Base-by-base conservation (phyloP, 768 basidiomycete species). In the Suillus sp. region DNA sequence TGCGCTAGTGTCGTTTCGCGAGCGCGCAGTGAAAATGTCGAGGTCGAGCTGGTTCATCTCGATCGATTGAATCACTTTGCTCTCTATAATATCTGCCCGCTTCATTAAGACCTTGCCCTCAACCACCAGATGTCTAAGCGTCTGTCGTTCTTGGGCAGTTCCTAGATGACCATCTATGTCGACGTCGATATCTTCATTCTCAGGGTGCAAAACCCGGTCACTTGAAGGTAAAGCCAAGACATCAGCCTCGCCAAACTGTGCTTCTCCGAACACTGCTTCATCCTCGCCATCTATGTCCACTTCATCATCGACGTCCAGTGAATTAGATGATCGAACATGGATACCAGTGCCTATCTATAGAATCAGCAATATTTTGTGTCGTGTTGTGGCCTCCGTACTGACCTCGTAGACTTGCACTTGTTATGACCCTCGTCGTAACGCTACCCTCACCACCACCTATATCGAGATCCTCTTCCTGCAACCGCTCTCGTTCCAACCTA, bases 261-360 rank as follows among this genome's bases (percentile, higher is more conserved):
- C 80, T 20, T 84, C 83, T 1, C 92, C 92, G 69, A 86, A 94
- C 1, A 81, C 68, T 3, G 71, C 82, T 61, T 86, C 81, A 70
- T 92, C 91, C 61, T 90, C 90, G 3, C 92, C 91, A 62, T 92
- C 92, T 11, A 93, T 78, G 62, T 94, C 92, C 11, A 93, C 80
- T 53, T 92, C 92, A 20, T 90, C 91, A 35, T 94, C 92, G 2
- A 90, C 81, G 63, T 92, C 91, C 64, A 81, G 77, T 20, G 82
- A 78, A n/a, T 80, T 72, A 30, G 76, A 77, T 64, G 85, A 78
- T 45, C 89, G 86, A 10, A 86, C 81, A 62, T 85, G 81, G 71
- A 93, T 91, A n/a, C 92, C 92, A 8, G 85, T 84, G 14, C 90
- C 91, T 88, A 65, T 30, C n/a, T 64, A 20, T 8, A 25, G 38